phyloP scores from a whole-genome alignment of 306 rosid genomes.

The Quercus wislizeni region DNA sequence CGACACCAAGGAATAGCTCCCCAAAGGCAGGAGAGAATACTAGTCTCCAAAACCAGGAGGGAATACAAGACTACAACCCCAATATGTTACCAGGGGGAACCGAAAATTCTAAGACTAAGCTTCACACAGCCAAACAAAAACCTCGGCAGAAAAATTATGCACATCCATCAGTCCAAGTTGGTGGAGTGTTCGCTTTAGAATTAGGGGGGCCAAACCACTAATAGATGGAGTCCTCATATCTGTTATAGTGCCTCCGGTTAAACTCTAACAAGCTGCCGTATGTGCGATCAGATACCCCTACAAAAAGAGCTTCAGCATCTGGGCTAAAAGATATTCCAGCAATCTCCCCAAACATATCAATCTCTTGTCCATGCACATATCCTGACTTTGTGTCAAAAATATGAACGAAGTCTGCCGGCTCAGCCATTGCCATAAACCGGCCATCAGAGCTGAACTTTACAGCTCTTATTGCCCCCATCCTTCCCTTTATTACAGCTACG shows the following conservation, averaged over 20 bases:
- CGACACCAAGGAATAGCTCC: neutral
- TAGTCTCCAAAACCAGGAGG: slow-evolving; percentile 1
- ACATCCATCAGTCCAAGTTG: neutral
- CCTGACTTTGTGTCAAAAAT: slow-evolving; percentile 54
- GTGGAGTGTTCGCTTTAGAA: slow-evolving; percentile 20
- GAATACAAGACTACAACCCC: neutral
- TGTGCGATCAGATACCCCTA: slow-evolving; percentile 79
- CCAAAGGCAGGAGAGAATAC: too few species aligned
- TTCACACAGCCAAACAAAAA: neutral
- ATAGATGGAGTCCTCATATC: slow-evolving; percentile 44
- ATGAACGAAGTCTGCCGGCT: slow-evolving; percentile 93
- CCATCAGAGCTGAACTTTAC: slow-evolving; percentile 70
- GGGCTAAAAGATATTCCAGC: slow-evolving; percentile 93
- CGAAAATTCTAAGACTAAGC: neutral
- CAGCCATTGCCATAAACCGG: slow-evolving; percentile 83
- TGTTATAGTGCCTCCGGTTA: slow-evolving; percentile 41
- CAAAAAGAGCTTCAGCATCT: slow-evolving; percentile 71
- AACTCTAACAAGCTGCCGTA: slow-evolving; percentile 88
- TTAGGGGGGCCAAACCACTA: slow-evolving; percentile 22
- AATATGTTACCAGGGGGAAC: neutral
- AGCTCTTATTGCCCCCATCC: slow-evolving; percentile 89
- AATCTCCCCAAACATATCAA: slow-evolving; percentile 88
- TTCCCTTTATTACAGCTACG: slow-evolving; percentile 74
- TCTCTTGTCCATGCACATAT: slow-evolving; percentile 63
- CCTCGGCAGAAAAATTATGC: neutral